These are phyloP conservation scores for Marasmius oreades DNA, from an alignment of 1,284 basidiomycete genomes.

Conservation along the genomic window DNA sequence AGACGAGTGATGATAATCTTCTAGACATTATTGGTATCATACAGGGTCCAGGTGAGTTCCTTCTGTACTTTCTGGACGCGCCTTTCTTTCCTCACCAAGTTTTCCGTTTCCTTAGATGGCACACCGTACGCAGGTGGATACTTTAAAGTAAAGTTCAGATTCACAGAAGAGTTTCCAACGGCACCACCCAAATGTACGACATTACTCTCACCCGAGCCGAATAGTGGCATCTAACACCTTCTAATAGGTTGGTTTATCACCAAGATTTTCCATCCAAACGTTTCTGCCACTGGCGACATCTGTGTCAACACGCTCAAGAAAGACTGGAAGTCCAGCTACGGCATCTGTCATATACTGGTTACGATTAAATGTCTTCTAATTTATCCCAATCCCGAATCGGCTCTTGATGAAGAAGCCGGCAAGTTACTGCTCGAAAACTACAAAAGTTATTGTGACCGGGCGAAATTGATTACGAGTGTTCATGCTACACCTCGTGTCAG, in stretches of 20 bases:
- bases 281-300: conserved; percentile 87
- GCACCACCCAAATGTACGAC: conserved; percentile 87
- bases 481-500: conserved; percentile 74
- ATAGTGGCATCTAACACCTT: conserved; percentile 3
- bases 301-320: conserved; percentile 98
- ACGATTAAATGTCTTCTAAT: conserved; percentile 94
- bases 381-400: conserved; percentile 94
- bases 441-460: conserved; percentile 78
- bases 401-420: conserved; percentile 92
- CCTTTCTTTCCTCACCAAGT: conserved; percentile 24
- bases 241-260: conserved; percentile 79
- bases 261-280: conserved; percentile 97
- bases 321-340: conserved; percentile 92
- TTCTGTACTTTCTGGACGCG: conserved; percentile 15
- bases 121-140: conserved; percentile 93
- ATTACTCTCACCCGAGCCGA: not conserved
- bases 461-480: conserved; percentile 79
- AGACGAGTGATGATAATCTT: conserved; percentile 81
- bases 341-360: conserved; percentile 86
- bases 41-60: conserved; percentile 67
- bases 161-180: conserved; percentile 87
- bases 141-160: conserved; percentile 84
- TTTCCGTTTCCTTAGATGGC: conserved; percentile 49
- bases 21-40: conserved; percentile 79
- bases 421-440: conserved; percentile 89